Base-by-base conservation (phyloP, 1,139 yeast genomes). In the Geotrichum cucujoidarum region DNA sequence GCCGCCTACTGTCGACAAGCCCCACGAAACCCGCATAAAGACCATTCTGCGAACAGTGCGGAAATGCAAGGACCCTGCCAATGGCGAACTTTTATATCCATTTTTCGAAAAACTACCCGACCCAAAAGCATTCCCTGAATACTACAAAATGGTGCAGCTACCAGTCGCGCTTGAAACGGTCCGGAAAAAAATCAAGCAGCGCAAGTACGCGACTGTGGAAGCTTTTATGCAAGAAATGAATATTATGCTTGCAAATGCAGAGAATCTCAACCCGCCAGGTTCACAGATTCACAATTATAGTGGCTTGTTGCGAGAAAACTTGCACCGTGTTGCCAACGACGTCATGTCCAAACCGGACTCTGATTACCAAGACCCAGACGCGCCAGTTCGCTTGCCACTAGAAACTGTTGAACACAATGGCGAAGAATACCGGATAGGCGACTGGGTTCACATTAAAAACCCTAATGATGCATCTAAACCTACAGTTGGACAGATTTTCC, bases 1-100 rank as follows among this genome's bases (percentile, higher is more conserved):
- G 61, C 97, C 97, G 7, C 97, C 97, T 1, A 86, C 90, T 47
- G 94, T 90, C 50, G 97, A 90, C 65, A 81, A 85, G 59, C 97
- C 97, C 3, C 90, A 84, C 66, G 97, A 92, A 67, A 89, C 88
- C 58, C 75, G 97, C 55, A 89, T 90, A 63, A 90, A 90, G 65
- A 81, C 87, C 54, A 82, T 92, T 38, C 71, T 90, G 72, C 81
- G 95, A 62, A 82, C 80, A 43, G 74, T 92, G 60, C 85, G 88
- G 59, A 85, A 85, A 61, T 81, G 84, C 51, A 76, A 80, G 47
- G 81, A 78, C 56, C 73, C 75, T 4, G 73, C 72, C 42, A 74
- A 75, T 14, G 74, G 72, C 45, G 71, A 78, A 38, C 62, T 72
- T 43, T 66, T 84, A 45, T 72, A 80, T n/a, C 58, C 69, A 17